Base-by-base conservation (phyloP, 768 basidiomycete species). In the Mycena capillaripes region DNA sequence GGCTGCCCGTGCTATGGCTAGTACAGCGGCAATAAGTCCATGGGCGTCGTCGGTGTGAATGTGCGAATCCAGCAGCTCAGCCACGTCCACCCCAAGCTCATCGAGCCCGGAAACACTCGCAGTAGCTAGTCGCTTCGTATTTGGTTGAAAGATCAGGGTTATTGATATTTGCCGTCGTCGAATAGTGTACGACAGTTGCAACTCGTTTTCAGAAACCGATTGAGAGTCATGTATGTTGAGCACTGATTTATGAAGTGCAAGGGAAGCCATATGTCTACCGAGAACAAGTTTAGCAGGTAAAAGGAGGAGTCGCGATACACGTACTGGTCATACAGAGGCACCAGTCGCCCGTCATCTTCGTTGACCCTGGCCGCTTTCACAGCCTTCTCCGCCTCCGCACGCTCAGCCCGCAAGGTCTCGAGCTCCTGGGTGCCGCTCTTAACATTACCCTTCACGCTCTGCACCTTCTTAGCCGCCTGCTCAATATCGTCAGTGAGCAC, bases 141-240 rank as follows among this genome's bases (percentile, higher is more conserved):
- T 92, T 5, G 94, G 92, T 25, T 89, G 86, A 72, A 94, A 95
- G 44, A 94, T 85, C 0, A 95, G 82, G 0, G 83, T 86, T 66
- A 95, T 86, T 0, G 84, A 86, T 9, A 93, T 74, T 14, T 80
- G 81, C 16, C 76, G 81, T 3, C 82, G 77, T 44, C 83, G 78
- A 61, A 94, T 77, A 55, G 77, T 80, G 79, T 96, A 97, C 11
- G 88, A 89, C 52, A 97, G 84, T 32, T 89, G 88, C 30, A 96
- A 84, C 78, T 95, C 94, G 80, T 95, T 95, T 69, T 95, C 93
- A 1, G 94, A 91, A 30, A 86, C 86, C 1, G 88, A 83, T 32
- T 89, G 85, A 6, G 88, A 89, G 12, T 90, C 88, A 64, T 88
- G 83, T 72, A 96, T 87, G 52, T 87, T 88, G 52, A 89, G 83